Evolutionary conservation across 2,329 filamentous ascomycete species (phyloP), one percentile per base, ranked within the genome.

Genomic region (Ophiocordyceps robertsii): DNA sequence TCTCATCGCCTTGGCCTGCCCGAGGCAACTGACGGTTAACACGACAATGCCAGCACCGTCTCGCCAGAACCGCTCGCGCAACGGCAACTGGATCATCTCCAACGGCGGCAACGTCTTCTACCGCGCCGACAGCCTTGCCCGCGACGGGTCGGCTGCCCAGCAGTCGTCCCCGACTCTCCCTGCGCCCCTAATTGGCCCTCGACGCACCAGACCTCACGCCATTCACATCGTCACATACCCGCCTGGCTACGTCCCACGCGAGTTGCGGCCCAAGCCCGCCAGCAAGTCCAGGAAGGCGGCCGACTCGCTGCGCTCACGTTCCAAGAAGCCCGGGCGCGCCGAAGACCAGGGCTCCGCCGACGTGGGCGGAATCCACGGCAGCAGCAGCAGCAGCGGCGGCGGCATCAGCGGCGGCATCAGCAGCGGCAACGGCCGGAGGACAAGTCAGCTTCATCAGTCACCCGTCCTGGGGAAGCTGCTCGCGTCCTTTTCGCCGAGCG

Each of bases 171-270:
- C 43, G 14, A 21, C 36, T 24, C 55, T 66, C 40, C 63, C 64
- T 9, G 45, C 55, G 37, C 64, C 64, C 31, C 56, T 62, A 33
- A 66, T 66, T 47, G 60, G 59, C 37, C 59, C 63, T 33, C 57
- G 64, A 39, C 55, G 63, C 47, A 53, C 57, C 31, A 56, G 64
- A 31, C 63, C 62, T 11, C 63, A 66, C 49, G 57, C 63, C 32
- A 66, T 66, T 43, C 63, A 66, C 54, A 63, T 66, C 42, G 50
- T 65, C 46, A 65, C 62, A 27, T 66, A 61, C 43, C 64, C 64
- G 3, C 51, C 62, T 2, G 64, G 64, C 42, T 66, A 66, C 53
- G 56, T 70, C 21, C 68, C 68, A 16, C 59, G 61, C 44, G 68
- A 72, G 44, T 51, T 70, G 37, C 62, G 66, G 13, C 44, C 49